Percentiles rank a stretch among this genome's conserved stretches.
These are phyloP conservation scores for Barnettozyma siamensis DNA, from an alignment of 805 yeast genomes.

Conservation along the genomic window DNA sequence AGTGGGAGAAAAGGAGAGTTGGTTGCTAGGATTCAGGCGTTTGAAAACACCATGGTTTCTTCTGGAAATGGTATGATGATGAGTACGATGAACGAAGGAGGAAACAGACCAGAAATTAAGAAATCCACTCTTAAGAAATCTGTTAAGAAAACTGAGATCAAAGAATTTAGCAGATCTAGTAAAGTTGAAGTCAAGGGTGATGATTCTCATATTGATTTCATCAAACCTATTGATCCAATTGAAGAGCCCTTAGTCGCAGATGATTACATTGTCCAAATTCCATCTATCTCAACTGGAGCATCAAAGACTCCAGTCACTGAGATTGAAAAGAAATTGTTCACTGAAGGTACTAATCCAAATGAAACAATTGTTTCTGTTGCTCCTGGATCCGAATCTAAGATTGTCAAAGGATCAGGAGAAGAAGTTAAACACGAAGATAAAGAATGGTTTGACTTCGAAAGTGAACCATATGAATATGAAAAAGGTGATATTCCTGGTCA, in stretches of 20 bases:
- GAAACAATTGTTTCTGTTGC: constrained; percentile 22
- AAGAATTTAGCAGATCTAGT: constrained; percentile 18
- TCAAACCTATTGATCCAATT: constrained; percentile 30
- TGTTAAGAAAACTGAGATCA: not conserved
- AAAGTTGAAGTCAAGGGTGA: constrained; percentile 44
- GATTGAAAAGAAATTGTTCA: constrained; percentile 21
- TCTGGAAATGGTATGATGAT: constrained; percentile 6
- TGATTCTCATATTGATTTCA: constrained; percentile 51
- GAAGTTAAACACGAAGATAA: constrained; percentile 11
- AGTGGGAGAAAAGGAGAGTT: constrained; percentile 59
- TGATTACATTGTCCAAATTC: constrained; percentile 39
- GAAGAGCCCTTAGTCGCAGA: constrained; percentile 39
- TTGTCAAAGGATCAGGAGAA: constrained; percentile 18
- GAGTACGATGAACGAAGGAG: constrained; percentile 14
- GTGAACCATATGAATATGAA: constrained; percentile 18
- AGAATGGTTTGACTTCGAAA: constrained; percentile 4
- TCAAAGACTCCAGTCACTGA: constrained; percentile 32
- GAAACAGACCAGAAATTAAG: not conserved
- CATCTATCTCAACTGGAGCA: constrained; percentile 45
- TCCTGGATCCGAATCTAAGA: constrained; percentile 20
- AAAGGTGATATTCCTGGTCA: constrained; percentile 12
- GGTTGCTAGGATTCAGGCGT: constrained; percentile 30
- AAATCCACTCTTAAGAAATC: not conserved
- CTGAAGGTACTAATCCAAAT: constrained; percentile 7
- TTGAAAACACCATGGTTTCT: constrained; percentile 17